Percentiles rank a stretch among this genome's conserved stretches.
phyloP scores from a whole-genome alignment of 495 filamentous ascomycete species.

The Staphylotrichum tortipilum region DNA sequence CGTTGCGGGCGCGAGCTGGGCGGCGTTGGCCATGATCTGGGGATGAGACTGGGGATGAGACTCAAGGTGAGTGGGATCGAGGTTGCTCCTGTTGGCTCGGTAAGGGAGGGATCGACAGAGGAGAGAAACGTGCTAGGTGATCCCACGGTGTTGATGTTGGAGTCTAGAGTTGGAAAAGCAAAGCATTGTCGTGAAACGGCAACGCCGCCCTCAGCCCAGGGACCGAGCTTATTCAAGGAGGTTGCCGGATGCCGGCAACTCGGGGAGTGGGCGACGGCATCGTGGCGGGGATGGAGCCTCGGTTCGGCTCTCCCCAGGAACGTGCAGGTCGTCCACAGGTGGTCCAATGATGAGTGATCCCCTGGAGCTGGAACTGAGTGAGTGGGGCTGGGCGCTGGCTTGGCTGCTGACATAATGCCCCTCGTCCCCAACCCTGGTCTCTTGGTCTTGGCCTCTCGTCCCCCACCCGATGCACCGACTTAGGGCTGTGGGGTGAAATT shows the following conservation, averaged over 20 bases:
- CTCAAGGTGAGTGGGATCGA: too few species aligned
- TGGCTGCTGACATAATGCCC: background rate
- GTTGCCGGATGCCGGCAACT: too few species aligned
- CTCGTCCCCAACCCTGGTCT: constrained; percentile 16
- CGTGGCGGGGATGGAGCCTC: constrained; percentile 9
- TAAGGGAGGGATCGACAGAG: too few species aligned
- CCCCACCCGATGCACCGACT: constrained; percentile 15
- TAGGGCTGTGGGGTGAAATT: constrained; percentile 31
- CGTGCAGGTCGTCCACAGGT: too few species aligned
- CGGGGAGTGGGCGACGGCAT: too few species aligned
- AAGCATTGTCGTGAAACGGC: background rate
- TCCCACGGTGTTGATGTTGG: background rate
- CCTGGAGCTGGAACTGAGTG: too few species aligned
- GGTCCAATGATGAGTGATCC: too few species aligned
- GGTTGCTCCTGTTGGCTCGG: too few species aligned
- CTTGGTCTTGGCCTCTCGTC: constrained; percentile 16
- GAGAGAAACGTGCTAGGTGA: background rate
- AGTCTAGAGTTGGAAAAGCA: background rate
- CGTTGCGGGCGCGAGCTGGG: constrained; percentile 7
- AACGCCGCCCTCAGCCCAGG: background rate
- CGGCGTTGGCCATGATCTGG: too few species aligned
- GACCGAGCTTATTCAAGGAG: background rate
- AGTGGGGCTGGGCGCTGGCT: too few species aligned
- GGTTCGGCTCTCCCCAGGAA: constrained; percentile 7
- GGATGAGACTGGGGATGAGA: too few species aligned